Evolutionary conservation across 805 yeast genomes (phyloP), one percentile per base, ranked within the genome.

Genomic region (Kurtzmaniella cleridarum): DNA sequence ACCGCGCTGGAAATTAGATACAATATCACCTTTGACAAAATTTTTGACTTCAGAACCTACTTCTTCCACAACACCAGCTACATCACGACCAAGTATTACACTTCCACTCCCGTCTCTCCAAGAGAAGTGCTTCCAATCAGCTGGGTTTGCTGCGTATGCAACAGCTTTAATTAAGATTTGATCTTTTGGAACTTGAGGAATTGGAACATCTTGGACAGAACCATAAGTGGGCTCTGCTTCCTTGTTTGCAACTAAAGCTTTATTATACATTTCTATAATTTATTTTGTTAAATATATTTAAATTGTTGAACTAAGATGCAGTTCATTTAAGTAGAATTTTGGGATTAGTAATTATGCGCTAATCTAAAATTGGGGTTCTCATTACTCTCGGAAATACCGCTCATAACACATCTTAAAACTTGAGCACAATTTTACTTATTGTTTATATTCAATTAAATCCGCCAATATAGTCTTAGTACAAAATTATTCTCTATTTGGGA

Each of bases 41-140:
- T 53, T 50, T 10, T 36, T 34, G 13, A 64, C 78, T 5, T 62
- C 59, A 9, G 64, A 50, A 12, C 83, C 82, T 18, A 77, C 73
- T 13, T 67, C 69, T 26, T 63, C 66, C 31, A 81, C 77, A 24
- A 61, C 64, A 27, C 88, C 88, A 33, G 83, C 58, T 24, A 69
- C 74, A 51, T 83, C 89, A 40, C 77, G 61, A 13, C 90, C 91
- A 12, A 69, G 54, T 35, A 79, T 65, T 20, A 66, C 52, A 23
- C 81, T 83, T 29, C 69, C 26, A 1, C 47, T 57, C 14, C 78
- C 76, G 41, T 60, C 47, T 8, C 62, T 49, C 38, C 39, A 55
- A 3, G 52, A 65, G 32, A 71, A 53, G 49, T 80, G 84, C 50
- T 80, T 80, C 81, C 83, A 80, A 52, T 83, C 90, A 5, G 83